Evolutionary conservation across 2,329 filamentous ascomycete genomes (phyloP).

Genomic region (Fusarium mundagurra): DNA sequence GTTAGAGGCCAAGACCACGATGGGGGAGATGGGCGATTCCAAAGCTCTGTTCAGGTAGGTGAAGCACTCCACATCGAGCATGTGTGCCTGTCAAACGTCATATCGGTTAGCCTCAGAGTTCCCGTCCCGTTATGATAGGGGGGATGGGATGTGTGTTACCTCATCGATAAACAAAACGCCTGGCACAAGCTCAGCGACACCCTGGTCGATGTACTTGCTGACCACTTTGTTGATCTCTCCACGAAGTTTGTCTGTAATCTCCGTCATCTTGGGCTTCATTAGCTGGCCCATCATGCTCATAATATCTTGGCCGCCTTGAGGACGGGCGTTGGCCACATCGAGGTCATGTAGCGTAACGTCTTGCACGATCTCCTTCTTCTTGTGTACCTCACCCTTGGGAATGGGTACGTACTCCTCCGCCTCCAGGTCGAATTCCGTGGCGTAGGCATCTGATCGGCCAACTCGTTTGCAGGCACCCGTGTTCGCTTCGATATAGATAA

Average conservation of each 20-base stretch:
- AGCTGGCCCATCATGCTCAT: conserved; percentile 99
- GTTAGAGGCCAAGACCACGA: conserved; percentile 97
- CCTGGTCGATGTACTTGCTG: conserved; percentile 98
- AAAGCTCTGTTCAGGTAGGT: conserved; percentile 99
- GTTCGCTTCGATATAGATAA: conserved; percentile 99
- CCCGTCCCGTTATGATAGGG: conserved; percentile 28
- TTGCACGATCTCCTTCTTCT: conserved; percentile 99
- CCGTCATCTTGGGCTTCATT: conserved; percentile 99
- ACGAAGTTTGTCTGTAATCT: conserved; percentile 97
- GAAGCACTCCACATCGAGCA: conserved; percentile 99
- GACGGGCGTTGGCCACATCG: conserved; percentile 93
- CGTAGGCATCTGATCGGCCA: conserved; percentile 94
- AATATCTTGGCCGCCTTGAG: conserved; percentile 97
- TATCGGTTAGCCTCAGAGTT: conserved; percentile 35
- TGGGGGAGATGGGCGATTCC: conserved; percentile 92
- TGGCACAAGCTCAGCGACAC: conserved; percentile 96
- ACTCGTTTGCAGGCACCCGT: conserved; percentile 98
- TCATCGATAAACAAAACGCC: conserved; percentile 99
- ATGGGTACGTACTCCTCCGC: conserved; percentile 99
- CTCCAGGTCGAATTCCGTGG: conserved; percentile 97
- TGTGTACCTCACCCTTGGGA: conserved; percentile 98
- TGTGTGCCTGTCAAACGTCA: conserved; percentile 77
- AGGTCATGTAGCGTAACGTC: conserved; percentile 97
- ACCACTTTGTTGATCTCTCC: conserved; percentile 99
- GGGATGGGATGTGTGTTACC: conserved; percentile 60